Base-by-base conservation (phyloP, 2,329 filamentous ascomycete genomes). In the Berkeleyomyces rouxiae region DNA sequence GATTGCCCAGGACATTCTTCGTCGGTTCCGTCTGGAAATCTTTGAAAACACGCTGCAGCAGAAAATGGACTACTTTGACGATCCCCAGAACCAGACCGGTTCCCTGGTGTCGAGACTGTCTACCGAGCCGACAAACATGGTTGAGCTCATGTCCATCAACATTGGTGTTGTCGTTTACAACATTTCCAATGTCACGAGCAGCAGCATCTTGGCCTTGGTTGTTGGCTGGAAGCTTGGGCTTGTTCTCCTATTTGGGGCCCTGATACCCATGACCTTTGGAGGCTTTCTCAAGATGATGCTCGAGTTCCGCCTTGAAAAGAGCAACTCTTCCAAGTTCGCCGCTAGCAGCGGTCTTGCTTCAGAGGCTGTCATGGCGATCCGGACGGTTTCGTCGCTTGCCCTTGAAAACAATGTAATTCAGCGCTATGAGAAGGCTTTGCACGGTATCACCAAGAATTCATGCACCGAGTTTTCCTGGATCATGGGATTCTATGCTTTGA, bases 21-120 rank as follows among this genome's bases (percentile, higher is more conserved):
- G 67, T 10, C 66, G 67, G 6, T 75, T 75, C 44, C 73, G 74
- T 1, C 65, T 67, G 7, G 73, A 76, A 57, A 68, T 75, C n/a
- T 76, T 84, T 62, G 72, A 75, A 57, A 79, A 77, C 58, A 77
- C 80, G 1, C 72, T 84, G 4, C 74, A 76, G 23, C 80, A 83
- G 67, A 78, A 82, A 64, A 79, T 83, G 69, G 66, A 72, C 9
- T 77, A 77, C 67, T 77, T 76, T 64, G 75, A 77, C 66, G 64
- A 70, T 7, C 68, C 71, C 0, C 68, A 70, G 4, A 73, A 75
- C 44, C 70, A 70, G 51, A 74, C 74, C 1, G 74, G 75, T 0
- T 70, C 74, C 0, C 69, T 77, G 1, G 74, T 74, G 0, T 72
- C 72, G 0, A 68, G 73, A 9, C 65, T 76, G 0, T 70, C 73